Percentiles rank a stretch among this genome's conserved stretches.
Conservation (phyloP, 1,284 basidiomycete species). For the Apiotrichum laibachii region DNA sequence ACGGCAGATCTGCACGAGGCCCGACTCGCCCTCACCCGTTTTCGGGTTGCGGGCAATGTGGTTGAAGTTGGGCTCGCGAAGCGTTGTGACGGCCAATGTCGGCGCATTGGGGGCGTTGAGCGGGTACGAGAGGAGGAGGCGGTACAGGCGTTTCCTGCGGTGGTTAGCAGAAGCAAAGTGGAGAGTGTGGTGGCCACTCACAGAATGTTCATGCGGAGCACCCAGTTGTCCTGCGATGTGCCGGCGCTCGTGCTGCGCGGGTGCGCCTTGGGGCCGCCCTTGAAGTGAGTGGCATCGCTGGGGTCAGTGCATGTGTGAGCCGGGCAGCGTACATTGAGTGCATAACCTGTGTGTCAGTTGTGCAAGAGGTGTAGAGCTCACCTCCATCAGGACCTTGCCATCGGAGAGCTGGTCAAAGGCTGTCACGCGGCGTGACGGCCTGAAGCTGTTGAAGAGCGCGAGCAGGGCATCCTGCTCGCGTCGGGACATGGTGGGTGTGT, state of each 20-base stretch:
- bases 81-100: slow-evolving; percentile 33
- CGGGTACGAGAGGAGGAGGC: slow-evolving; percentile 43
- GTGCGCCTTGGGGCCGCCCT: slow-evolving; percentile 21
- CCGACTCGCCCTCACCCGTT: slow-evolving; percentile 28
- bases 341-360: slow-evolving; percentile 16
- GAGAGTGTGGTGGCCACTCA: slow-evolving; percentile 12
- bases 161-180: not conserved
- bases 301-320: not conserved
- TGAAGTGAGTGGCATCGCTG: slow-evolving; percentile 39
- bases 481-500: slow-evolving; percentile 23
- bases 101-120: slow-evolving; percentile 38
- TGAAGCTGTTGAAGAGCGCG: slow-evolving; percentile 46
- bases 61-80: slow-evolving; percentile 46
- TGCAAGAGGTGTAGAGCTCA: slow-evolving; percentile 6
- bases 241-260: slow-evolving; percentile 17
- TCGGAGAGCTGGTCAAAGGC: slow-evolving; percentile 44
- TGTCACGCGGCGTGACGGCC: slow-evolving; percentile 31
- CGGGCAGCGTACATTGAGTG: slow-evolving; percentile 17
- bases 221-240: slow-evolving; percentile 42
- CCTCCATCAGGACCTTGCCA: slow-evolving; percentile 46
- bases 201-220: slow-evolving; percentile 45
- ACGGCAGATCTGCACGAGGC: slow-evolving; percentile 39
- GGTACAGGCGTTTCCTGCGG: slow-evolving; percentile 45
- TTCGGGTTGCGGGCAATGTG: slow-evolving; percentile 38
- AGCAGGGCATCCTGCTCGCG: slow-evolving; percentile 46